phyloP scores from a whole-genome alignment of 768 basidiomycete genomes.

The Boletus barrowsii region DNA sequence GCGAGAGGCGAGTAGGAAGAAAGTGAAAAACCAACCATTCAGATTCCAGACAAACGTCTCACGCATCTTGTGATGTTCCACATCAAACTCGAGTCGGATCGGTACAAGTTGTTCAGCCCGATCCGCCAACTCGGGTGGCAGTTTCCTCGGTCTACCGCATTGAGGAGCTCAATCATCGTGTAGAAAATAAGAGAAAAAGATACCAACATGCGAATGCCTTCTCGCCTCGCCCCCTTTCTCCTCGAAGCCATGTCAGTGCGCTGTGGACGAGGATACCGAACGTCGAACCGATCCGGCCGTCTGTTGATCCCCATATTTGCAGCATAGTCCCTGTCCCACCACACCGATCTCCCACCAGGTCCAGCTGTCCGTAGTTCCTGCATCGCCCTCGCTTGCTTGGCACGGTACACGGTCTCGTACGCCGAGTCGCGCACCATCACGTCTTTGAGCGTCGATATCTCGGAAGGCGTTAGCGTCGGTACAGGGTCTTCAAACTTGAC shows the following conservation, averaged over 20 bases:
- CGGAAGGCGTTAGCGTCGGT: constrained; percentile 26
- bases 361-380: constrained; percentile 47
- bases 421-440: constrained; percentile 38
- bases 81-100: constrained; percentile 93
- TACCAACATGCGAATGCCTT: constrained; percentile 78
- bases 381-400: constrained; percentile 50
- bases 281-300: constrained; percentile 45
- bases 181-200: background rate
- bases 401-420: constrained; percentile 48
- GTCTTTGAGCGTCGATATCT: constrained; percentile 33
- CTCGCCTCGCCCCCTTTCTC: constrained; percentile 55
- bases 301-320: constrained; percentile 31
- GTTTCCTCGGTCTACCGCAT: constrained; percentile 52
- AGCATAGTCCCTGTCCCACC: constrained; percentile 62
- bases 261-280: constrained; percentile 52
- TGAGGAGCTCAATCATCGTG: background rate
- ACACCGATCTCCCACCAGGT: constrained; percentile 44
- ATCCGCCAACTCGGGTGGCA: constrained; percentile 54
- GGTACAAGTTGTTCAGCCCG: constrained; percentile 84
- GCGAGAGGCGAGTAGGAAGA: background rate
- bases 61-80: constrained; percentile 89
- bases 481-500: constrained; percentile 26
- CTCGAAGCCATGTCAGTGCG: constrained; percentile 34
- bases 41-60: constrained; percentile 98
- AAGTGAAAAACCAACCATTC: constrained; percentile 58